These are phyloP conservation scores for Caloboletus firmus DNA, from an alignment of 1,284 basidiomycete genomes.

Conservation along the genomic window DNA sequence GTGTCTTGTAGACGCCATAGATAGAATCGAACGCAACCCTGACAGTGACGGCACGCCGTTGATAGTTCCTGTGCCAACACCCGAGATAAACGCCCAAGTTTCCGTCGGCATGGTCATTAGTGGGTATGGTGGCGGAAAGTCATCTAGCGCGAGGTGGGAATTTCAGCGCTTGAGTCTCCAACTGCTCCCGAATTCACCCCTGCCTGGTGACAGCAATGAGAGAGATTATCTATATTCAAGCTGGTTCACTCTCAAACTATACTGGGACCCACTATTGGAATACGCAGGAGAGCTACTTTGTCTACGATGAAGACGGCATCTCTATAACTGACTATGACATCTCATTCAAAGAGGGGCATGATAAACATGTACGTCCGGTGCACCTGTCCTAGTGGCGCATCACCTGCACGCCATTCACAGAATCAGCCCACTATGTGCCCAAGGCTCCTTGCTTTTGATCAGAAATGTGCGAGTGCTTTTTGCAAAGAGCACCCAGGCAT, in stretches of 20 bases:
- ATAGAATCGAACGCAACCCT: not conserved
- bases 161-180: not conserved
- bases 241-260: slow-evolving; percentile 65
- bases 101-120: not conserved
- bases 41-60: not conserved
- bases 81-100: not conserved
- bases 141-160: slow-evolving; percentile 12
- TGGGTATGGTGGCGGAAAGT: not conserved
- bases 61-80: not conserved
- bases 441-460: slow-evolving; percentile 63
- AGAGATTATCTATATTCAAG: slow-evolving; percentile 77
- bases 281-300: slow-evolving; percentile 69
- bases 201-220: slow-evolving; percentile 50
- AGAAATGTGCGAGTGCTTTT: slow-evolving; percentile 49
- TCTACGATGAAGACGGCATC: slow-evolving; percentile 48
- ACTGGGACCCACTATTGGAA: slow-evolving; percentile 80
- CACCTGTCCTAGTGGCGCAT: not conserved
- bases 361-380: slow-evolving; percentile 41
- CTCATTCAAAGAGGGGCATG: slow-evolving; percentile 63
- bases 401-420: slow-evolving; percentile 36
- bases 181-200: not conserved
- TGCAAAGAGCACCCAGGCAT: slow-evolving; percentile 1
- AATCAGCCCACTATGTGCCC: slow-evolving; percentile 60
- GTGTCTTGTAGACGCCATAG: not conserved
- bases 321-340: slow-evolving; percentile 51